A percentile compares a stretch with the other conserved stretches of the same genome.
These are phyloP conservation scores for Leptodermis oblonga DNA, from an alignment of 257 asterid species.

Conservation along the genomic window DNA sequence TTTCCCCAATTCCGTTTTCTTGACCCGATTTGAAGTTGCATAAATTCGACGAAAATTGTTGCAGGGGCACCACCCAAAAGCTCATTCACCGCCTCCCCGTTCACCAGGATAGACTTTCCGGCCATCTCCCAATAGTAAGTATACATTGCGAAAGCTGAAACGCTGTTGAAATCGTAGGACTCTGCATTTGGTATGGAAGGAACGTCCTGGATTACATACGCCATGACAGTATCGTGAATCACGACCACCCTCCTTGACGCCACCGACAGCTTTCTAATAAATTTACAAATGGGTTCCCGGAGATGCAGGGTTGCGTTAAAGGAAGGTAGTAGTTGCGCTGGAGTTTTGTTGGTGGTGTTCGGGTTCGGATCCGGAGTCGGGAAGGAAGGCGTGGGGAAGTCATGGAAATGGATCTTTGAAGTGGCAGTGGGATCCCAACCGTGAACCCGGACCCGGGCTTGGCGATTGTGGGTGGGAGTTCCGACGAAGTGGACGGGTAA, in stretches of 20 bases:
- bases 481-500: conserved; percentile 42
- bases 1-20: conserved; percentile 11
- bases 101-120: conserved; percentile 14
- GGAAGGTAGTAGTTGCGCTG: conserved; percentile 37
- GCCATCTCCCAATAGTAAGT: conserved; percentile 18
- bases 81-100: too few species aligned
- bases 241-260: conserved; percentile 28
- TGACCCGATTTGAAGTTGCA: neutral
- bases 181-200: conserved; percentile 30
- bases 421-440: conserved; percentile 32
- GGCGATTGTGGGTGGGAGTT: conserved; percentile 52
- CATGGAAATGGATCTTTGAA: conserved; percentile 18
- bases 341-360: conserved; percentile 36
- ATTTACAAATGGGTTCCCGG: conserved; percentile 24
- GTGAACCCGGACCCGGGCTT: conserved; percentile 40
- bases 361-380: conserved; percentile 41
- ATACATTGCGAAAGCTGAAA: conserved; percentile 28
- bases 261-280: conserved; percentile 21
- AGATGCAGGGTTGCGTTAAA: conserved; percentile 32
- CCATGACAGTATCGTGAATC: conserved; percentile 43
- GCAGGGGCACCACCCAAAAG: too few species aligned
- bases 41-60: conserved; percentile 4
- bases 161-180: conserved; percentile 44
- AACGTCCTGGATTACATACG: conserved; percentile 48
- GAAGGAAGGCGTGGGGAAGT: conserved; percentile 1